Evolutionary conservation across 2,329 filamentous ascomycete genomes (phyloP).

Genomic region (Lachnellula subtilissima): DNA sequence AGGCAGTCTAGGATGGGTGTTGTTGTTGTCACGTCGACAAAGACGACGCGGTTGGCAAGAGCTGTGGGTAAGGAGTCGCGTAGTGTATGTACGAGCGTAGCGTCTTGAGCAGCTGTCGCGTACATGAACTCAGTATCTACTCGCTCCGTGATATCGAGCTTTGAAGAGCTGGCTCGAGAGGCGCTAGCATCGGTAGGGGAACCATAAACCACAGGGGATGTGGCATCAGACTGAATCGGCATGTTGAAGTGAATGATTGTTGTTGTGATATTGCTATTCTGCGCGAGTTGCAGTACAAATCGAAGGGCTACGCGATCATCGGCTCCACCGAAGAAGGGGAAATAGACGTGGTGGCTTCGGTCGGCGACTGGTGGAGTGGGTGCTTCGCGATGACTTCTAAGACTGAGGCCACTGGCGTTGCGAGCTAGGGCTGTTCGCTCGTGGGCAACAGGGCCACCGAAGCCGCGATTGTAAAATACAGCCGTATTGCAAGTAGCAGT

Average conservation of each 20-base stretch:
- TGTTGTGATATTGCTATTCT: conserved; percentile 72
- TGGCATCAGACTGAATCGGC: conserved; percentile 17
- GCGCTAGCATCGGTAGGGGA: not conserved
- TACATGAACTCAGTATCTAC: conserved; percentile 22
- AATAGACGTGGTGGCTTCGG: conserved; percentile 76
- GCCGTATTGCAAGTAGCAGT: conserved; percentile 64
- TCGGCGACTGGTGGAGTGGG: conserved; percentile 55
- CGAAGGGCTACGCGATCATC: conserved; percentile 79
- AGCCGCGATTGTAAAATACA: conserved; percentile 72
- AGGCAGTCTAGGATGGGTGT: conserved; percentile 37
- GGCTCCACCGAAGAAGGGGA: conserved; percentile 78
- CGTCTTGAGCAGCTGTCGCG: conserved; percentile 26
- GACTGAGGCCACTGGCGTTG: conserved; percentile 51
- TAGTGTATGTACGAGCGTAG: conserved; percentile 52
- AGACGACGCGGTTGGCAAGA: conserved; percentile 51
- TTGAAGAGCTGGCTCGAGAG: conserved; percentile 7
- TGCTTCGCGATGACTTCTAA: conserved; percentile 55
- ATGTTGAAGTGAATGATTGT: conserved; percentile 61
- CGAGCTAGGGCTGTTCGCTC: conserved; percentile 37
- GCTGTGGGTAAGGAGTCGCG: conserved; percentile 49
- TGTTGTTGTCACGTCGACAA: conserved; percentile 45
- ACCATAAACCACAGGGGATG: conserved; percentile 12
- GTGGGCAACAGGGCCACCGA: conserved; percentile 46
- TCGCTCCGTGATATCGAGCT: conserved; percentile 17
- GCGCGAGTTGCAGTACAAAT: conserved; percentile 78